phyloP scores from a whole-genome alignment of 2,329 filamentous ascomycete species.

The Pseudogymnoascus sp. region DNA sequence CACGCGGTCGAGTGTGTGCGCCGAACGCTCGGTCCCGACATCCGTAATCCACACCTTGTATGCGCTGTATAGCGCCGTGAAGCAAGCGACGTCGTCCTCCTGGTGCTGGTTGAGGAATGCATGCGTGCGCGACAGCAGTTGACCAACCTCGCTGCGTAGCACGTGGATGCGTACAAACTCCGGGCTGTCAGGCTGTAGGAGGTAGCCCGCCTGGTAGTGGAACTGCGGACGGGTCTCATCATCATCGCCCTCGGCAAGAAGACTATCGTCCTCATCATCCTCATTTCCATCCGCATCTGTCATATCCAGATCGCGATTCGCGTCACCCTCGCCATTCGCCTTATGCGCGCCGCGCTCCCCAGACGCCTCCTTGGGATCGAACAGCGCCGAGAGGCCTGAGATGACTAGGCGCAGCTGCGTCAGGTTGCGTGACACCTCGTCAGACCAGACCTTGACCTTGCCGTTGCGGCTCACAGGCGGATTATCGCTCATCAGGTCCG shows the following conservation, averaged over 20 bases:
- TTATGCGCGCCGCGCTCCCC: slow-evolving; percentile 34
- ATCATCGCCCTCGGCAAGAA: slow-evolving; percentile 58
- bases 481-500: slow-evolving; percentile 69
- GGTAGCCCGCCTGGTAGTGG: slow-evolving; percentile 80
- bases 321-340: slow-evolving; percentile 34
- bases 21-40: slow-evolving; percentile 90
- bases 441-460: slow-evolving; percentile 97
- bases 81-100: slow-evolving; percentile 92
- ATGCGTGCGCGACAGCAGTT: slow-evolving; percentile 75
- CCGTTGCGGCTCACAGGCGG: slow-evolving; percentile 82
- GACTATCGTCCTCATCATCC: slow-evolving; percentile 48
- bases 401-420: slow-evolving; percentile 82
- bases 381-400: slow-evolving; percentile 81
- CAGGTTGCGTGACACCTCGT: slow-evolving; percentile 85
- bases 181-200: slow-evolving; percentile 53
- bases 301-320: slow-evolving; percentile 36
- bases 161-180: slow-evolving; percentile 71
- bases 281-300: slow-evolving; percentile 45
- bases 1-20: slow-evolving; percentile 83
- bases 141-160: slow-evolving; percentile 70
- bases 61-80: slow-evolving; percentile 83
- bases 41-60: slow-evolving; percentile 97
- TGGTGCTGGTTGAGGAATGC: slow-evolving; percentile 73
- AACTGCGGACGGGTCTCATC: slow-evolving; percentile 81
- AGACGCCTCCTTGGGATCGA: slow-evolving; percentile 68